Percentiles rank a stretch among this genome's conserved stretches.
Evolutionary conservation across 2,329 filamentous ascomycete species (phyloP).

Genomic region (Ophiosphaerella korrae): DNA sequence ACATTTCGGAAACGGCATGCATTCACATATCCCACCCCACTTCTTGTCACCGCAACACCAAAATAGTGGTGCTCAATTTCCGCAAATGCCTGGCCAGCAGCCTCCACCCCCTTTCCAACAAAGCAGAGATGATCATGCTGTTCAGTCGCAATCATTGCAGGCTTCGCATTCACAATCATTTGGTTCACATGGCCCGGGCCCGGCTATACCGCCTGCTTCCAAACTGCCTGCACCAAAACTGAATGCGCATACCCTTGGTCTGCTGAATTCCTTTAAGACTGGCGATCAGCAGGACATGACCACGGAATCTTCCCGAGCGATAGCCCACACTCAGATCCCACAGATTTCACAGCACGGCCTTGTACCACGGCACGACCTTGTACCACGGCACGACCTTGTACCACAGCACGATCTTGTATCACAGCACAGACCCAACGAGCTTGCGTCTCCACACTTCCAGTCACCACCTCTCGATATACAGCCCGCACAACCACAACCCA

Average conservation of each 20-base stretch:
- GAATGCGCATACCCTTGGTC: constrained; percentile 61
- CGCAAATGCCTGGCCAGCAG: constrained; percentile 22
- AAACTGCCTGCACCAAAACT: constrained; percentile 64
- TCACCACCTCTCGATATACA: constrained; percentile 36
- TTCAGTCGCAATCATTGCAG: constrained; percentile 42
- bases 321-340: neutral
- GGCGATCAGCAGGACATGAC: constrained; percentile 23
- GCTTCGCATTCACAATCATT: constrained; percentile 32
- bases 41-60: constrained; percentile 20
- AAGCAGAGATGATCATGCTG: constrained; percentile 13
- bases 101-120: constrained; percentile 22
- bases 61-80: constrained; percentile 4
- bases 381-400: constrained; percentile 22
- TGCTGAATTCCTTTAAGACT: constrained; percentile 64
- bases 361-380: constrained; percentile 11
- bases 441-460: constrained; percentile 34
- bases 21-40: constrained; percentile 26
- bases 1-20: constrained; percentile 31
- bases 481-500: constrained; percentile 43
- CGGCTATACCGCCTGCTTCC: constrained; percentile 59
- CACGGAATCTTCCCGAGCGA: constrained; percentile 6
- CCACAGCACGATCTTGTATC: constrained; percentile 29
- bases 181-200: constrained; percentile 43
- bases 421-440: constrained; percentile 27
- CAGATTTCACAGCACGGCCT: constrained; percentile 19